Evolutionary conservation across 2,329 filamentous ascomycete species (phyloP).

Genomic region (Trichoderma koningii): DNA sequence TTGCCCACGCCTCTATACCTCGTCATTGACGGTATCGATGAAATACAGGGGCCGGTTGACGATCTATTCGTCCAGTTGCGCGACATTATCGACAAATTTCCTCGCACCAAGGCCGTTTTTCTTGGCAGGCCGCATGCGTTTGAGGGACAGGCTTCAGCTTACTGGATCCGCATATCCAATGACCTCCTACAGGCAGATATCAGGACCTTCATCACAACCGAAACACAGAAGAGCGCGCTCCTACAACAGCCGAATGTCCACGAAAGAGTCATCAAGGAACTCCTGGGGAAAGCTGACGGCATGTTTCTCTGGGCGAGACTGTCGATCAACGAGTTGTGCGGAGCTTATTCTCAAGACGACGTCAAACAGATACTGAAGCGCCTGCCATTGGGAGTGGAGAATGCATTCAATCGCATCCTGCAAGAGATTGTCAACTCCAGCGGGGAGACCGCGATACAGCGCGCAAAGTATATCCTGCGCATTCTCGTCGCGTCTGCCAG

Average conservation of each 20-base stretch:
- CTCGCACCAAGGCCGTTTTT: neutral
- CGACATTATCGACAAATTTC: neutral
- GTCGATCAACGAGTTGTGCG: neutral
- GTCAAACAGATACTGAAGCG: neutral
- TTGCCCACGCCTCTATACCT: neutral
- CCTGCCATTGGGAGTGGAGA: neutral
- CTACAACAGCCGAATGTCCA: neutral
- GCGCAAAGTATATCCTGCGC: neutral
- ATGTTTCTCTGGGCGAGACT: neutral
- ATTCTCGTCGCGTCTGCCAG: neutral
- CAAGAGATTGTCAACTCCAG: neutral
- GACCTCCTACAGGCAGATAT: neutral
- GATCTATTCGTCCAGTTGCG: neutral
- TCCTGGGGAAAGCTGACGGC: neutral
- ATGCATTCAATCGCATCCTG: neutral
- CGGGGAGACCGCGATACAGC: neutral
- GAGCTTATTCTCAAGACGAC: neutral
- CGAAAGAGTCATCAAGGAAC: neutral
- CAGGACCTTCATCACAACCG: neutral
- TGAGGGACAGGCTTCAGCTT: neutral
- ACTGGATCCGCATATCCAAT: neutral
- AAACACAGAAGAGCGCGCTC: neutral
- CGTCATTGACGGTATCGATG: neutral
- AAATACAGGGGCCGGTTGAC: neutral
- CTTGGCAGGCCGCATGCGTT: neutral